These are phyloP conservation scores for Glomus cerebriforme DNA, from an alignment of 192 early-diverging fungal species.

Conservation along the genomic window DNA sequence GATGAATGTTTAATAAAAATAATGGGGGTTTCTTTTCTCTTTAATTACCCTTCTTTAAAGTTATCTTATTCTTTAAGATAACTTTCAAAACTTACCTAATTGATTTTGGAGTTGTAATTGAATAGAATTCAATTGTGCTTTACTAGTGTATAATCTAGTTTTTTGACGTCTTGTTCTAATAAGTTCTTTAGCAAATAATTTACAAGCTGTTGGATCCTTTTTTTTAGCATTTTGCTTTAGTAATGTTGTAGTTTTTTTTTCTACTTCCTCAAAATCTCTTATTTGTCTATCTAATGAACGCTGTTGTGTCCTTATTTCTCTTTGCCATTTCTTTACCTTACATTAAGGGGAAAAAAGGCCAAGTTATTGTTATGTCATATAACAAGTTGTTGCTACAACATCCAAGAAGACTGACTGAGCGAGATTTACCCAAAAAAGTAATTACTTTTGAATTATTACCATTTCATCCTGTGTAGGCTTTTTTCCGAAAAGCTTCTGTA, in stretches of 20 bases:
- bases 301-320: slow-evolving; percentile 79
- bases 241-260: slow-evolving; percentile 73
- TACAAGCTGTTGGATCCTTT: slow-evolving; percentile 72
- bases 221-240: slow-evolving; percentile 90
- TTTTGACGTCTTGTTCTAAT: slow-evolving; percentile 78
- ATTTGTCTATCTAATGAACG: slow-evolving; percentile 85
- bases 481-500: slow-evolving; percentile 64
- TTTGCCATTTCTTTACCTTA: slow-evolving; percentile 91
- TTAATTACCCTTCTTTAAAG: not conserved
- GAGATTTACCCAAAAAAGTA: not conserved
- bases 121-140: slow-evolving; percentile 93
- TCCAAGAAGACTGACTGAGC: too few species aligned
- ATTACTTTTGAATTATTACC: slow-evolving; percentile 38
- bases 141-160: slow-evolving; percentile 79
- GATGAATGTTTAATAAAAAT: slow-evolving; percentile 2
- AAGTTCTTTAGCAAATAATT: slow-evolving; percentile 81
- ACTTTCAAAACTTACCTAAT: slow-evolving; percentile 74
- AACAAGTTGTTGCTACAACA: not conserved
- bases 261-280: slow-evolving; percentile 78
- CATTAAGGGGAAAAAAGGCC: not conserved
- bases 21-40: not conserved
- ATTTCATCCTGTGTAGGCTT: slow-evolving; percentile 56
- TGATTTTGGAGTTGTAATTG: slow-evolving; percentile 87
- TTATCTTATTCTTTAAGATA: not conserved
- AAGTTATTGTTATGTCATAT: not conserved